Evolutionary conservation across 73 alveolate species (phyloP).

Genomic region (Halteria grandinella): DNA sequence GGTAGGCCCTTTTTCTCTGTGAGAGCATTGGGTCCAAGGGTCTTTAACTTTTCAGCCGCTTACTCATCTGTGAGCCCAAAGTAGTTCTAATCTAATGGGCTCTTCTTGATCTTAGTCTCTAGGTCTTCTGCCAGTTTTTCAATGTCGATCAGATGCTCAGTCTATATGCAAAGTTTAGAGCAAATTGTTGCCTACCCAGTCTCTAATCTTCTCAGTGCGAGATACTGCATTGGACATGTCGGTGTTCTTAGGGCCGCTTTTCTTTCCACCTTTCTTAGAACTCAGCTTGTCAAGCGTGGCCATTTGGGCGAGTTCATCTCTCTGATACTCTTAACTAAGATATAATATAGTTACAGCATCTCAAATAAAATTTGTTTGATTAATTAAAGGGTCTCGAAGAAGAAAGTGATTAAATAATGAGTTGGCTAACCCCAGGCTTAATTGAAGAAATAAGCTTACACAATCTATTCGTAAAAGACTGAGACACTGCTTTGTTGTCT

Average conservation of each 20-base stretch:
- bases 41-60: constrained; percentile 58
- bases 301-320: constrained; percentile 20
- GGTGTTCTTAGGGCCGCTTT: constrained; percentile 10
- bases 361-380: not conserved
- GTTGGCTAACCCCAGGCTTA: too few species aligned
- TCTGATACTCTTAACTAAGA: constrained; percentile 33
- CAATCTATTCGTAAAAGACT: constrained; percentile 17
- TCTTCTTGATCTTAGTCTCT: constrained; percentile 66
- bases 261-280: constrained; percentile 15
- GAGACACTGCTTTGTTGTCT: constrained; percentile 6
- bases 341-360: too few species aligned
- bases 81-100: constrained; percentile 44
- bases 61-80: constrained; percentile 75
- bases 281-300: constrained; percentile 51
- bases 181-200: constrained; percentile 46
- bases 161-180: not conserved
- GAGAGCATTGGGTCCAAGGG: constrained; percentile 74
- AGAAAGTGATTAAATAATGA: too few species aligned
- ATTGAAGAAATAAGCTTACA: too few species aligned
- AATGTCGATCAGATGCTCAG: constrained; percentile 68
- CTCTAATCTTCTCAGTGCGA: constrained; percentile 66
- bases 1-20: constrained; percentile 85
- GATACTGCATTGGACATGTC: constrained; percentile 45
- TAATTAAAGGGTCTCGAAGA: too few species aligned
- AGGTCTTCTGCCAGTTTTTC: constrained; percentile 70